A percentile compares a stretch with the other conserved stretches of the same genome.
Evolutionary conservation across 208 protist species (phyloP).

Genomic region (Acanthamoeba culbertsoni): DNA sequence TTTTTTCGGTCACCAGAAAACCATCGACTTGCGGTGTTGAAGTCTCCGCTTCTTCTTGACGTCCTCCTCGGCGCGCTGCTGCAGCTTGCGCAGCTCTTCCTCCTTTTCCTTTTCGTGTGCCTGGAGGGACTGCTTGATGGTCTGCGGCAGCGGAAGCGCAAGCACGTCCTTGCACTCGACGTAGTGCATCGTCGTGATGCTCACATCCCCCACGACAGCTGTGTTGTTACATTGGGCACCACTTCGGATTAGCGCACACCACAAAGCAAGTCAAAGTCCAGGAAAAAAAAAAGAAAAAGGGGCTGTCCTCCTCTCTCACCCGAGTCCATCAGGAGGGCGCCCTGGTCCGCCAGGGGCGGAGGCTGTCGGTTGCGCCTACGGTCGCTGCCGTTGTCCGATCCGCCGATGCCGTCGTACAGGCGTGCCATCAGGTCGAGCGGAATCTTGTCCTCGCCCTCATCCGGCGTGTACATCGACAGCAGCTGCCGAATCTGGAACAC

Average conservation of each 20-base stretch:
- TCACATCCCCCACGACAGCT: neutral
- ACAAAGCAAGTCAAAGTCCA: neutral
- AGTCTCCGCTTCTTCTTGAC: neutral
- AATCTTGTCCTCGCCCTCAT: slow-evolving; percentile 24
- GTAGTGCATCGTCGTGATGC: slow-evolving; percentile 48
- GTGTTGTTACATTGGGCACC: no score
- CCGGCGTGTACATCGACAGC: slow-evolving; percentile 54
- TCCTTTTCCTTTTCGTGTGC: slow-evolving; percentile 7
- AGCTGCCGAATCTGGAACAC: slow-evolving; percentile 54
- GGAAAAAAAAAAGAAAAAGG: no score
- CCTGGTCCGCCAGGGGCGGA: neutral
- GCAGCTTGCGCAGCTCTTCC: slow-evolving; percentile 11
- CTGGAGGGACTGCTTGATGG: slow-evolving; percentile 54
- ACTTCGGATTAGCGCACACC: no score
- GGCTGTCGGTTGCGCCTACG: neutral
- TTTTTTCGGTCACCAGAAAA: slow-evolving; percentile 4
- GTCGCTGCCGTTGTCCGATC: neutral
- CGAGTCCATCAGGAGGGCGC: slow-evolving; percentile 8
- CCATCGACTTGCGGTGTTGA: slow-evolving; percentile 26
- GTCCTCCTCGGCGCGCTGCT: slow-evolving; percentile 19
- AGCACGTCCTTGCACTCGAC: slow-evolving; percentile 48
- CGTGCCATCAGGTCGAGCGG: neutral
- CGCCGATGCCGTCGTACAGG: neutral
- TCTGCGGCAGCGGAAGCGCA: neutral
- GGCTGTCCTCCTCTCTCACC: neutral